Conservation (phyloP, 2,329 filamentous ascomycete genomes). For the Colletotrichum sp. region DNA sequence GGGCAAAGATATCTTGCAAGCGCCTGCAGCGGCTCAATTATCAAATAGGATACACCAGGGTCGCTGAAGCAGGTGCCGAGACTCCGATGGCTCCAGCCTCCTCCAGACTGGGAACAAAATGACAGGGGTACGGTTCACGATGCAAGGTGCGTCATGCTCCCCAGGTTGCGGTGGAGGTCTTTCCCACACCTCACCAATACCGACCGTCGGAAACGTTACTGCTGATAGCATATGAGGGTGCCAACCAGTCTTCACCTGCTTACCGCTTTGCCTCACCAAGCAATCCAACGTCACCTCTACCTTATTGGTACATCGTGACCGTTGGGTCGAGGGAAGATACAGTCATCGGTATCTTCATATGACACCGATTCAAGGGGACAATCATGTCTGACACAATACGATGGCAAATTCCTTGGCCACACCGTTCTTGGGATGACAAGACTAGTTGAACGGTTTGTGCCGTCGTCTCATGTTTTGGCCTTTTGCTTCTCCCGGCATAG, state of each 20-base stretch:
- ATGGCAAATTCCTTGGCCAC: neutral
- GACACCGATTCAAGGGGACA: neutral
- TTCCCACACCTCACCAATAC: neutral
- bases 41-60: neutral
- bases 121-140: slow-evolving; percentile 5
- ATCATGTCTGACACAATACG: neutral
- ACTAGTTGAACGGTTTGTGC: neutral
- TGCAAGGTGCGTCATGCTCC: slow-evolving; percentile 16
- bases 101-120: neutral
- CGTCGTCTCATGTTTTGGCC: slow-evolving; percentile 2
- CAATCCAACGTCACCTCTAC: neutral
- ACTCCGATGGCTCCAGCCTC: slow-evolving; percentile 4
- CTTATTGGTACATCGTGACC: neutral
- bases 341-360: neutral
- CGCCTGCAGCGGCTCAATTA: slow-evolving; percentile 2
- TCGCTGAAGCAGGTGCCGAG: slow-evolving; percentile 2
- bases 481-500: neutral
- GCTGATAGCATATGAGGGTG: neutral
- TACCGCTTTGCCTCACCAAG: slow-evolving; percentile 2
- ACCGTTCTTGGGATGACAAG: slow-evolving; percentile 3
- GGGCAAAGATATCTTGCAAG: neutral
- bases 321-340: neutral
- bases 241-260: neutral
- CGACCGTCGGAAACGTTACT: neutral
- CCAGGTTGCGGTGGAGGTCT: slow-evolving; percentile 1